Base-by-base conservation (phyloP, 2,329 filamentous ascomycete genomes). In the Ophiostoma novo-ulmi region DNA sequence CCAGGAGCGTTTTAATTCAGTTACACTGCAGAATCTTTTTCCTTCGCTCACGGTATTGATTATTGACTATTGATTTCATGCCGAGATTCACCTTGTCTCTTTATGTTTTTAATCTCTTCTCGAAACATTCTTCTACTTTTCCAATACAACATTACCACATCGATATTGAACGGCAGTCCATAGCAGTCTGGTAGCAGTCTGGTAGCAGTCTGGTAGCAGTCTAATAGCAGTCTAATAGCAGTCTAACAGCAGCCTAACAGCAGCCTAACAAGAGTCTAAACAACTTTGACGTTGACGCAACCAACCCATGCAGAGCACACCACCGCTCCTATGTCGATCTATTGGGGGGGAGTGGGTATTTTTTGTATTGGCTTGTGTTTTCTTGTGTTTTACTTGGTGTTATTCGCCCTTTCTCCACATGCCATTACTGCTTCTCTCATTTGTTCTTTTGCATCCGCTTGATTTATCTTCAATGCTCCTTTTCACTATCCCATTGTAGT, bases 281-380 rank as follows among this genome's bases (percentile, higher is more conserved):
- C 52, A 58, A 1, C 22, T 14, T 10, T 58, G 52, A 35, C 11
- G 58, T 44, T 71, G 67, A 67, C 70, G 70, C 44, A 31, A 71
- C n/a, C 48, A 35, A 64, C 48, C 67, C 26, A 58, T 58, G 36
- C 38, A 52, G 63, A 71, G 70, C 70, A 71, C 70, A 69, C 44
- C 70, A 71, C 64, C 69, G 65, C 39, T 20, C 58, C 52, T 26
- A 11, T 20, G 38, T 14, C 65, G 63, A 68, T 68, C 36, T 39
- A 31, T 55, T 17, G 14, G 22, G 22, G 22, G 26, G 1, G 17
- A 35, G 58, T 63, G 22, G 58, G 13, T 63, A 10, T 13, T 61
- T 26, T 63, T 63, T 63, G 58, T 63, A 35, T 20, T 63, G 17
- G n/a, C 44, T 20, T 7, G 17, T 26, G 17, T 26, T 63, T 14